Evolutionary conservation across 805 yeast species (phyloP).

Genomic region (Candida peoriensis): DNA sequence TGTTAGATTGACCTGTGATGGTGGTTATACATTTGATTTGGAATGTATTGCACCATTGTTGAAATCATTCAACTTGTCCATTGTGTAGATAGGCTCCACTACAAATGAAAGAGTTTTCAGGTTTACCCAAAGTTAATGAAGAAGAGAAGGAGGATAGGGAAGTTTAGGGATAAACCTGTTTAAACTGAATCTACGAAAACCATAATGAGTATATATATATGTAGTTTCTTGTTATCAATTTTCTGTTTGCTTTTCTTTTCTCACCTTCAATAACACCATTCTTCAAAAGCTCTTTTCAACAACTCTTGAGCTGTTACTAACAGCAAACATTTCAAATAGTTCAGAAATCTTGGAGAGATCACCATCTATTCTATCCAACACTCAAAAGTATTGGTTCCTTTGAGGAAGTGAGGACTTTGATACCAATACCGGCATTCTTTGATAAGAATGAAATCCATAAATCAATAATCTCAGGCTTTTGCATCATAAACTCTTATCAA

Average conservation of each 20-base stretch:
- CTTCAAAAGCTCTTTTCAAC: no score
- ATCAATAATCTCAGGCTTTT: constrained; percentile 77
- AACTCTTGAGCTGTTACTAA: no score
- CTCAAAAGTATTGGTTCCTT: constrained; percentile 43
- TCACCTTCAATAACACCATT: no score
- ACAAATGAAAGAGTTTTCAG: constrained; percentile 37
- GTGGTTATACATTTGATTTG: constrained; percentile 71
- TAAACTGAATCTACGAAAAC: no score
- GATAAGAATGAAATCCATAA: constrained; percentile 72
- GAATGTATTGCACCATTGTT: constrained; percentile 94
- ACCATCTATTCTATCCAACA: no score
- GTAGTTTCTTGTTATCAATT: no score
- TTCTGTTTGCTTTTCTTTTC: no score
- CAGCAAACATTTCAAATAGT: no score
- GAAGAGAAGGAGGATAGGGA: constrained; percentile 68
- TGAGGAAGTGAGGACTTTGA: constrained; percentile 64
- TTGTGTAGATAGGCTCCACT: constrained; percentile 73
- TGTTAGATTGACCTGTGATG: constrained; percentile 63
- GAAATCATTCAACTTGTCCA: constrained; percentile 72
- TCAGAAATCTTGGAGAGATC: no score
- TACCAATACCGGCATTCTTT: constrained; percentile 77
- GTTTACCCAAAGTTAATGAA: constrained; percentile 26
- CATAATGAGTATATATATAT: no score
- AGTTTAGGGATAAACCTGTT: constrained; percentile 71
- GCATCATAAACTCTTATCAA: constrained; percentile 76